These are phyloP conservation scores for Moniliophthora roreri DNA, from an alignment of 1,284 basidiomycete species.

Conservation along the genomic window DNA sequence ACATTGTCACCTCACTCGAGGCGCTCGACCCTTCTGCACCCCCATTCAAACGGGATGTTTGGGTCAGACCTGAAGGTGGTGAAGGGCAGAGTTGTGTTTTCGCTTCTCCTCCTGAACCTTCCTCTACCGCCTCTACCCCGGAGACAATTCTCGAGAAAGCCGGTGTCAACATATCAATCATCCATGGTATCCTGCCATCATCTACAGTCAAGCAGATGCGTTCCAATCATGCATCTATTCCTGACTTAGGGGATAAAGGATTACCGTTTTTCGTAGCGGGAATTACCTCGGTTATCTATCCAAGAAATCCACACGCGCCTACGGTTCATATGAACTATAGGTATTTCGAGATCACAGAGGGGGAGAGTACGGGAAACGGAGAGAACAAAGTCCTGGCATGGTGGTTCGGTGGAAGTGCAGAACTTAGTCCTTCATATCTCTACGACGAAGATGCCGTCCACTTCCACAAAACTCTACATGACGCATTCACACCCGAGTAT, in stretches of 20 bases:
- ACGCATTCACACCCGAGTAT: slow-evolving; percentile 77
- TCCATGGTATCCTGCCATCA: slow-evolving; percentile 87
- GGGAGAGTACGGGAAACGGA: slow-evolving; percentile 28
- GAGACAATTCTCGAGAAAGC: slow-evolving; percentile 87
- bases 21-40: slow-evolving; percentile 72
- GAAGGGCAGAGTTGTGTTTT: slow-evolving; percentile 90
- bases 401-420: slow-evolving; percentile 99
- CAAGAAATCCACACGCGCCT: slow-evolving; percentile 86
- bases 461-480: slow-evolving; percentile 84
- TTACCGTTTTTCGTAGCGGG: slow-evolving; percentile 96
- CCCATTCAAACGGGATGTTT: slow-evolving; percentile 84
- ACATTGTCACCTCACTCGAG: slow-evolving; percentile 83
- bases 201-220: slow-evolving; percentile 93
- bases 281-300: slow-evolving; percentile 91
- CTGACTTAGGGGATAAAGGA: slow-evolving; percentile 55
- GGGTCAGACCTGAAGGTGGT: slow-evolving; percentile 85
- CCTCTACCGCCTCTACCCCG: slow-evolving; percentile 23
- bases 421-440: slow-evolving; percentile 94
- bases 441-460: slow-evolving; percentile 85
- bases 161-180: slow-evolving; percentile 94
- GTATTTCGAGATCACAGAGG: slow-evolving; percentile 89
- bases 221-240: slow-evolving; percentile 82
- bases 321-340: slow-evolving; percentile 98
- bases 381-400: slow-evolving; percentile 72
- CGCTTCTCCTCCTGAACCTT: slow-evolving; percentile 52